Evolutionary conservation across 2,329 filamentous ascomycete species (phyloP).

Genomic region (Cercospora brassicicola): DNA sequence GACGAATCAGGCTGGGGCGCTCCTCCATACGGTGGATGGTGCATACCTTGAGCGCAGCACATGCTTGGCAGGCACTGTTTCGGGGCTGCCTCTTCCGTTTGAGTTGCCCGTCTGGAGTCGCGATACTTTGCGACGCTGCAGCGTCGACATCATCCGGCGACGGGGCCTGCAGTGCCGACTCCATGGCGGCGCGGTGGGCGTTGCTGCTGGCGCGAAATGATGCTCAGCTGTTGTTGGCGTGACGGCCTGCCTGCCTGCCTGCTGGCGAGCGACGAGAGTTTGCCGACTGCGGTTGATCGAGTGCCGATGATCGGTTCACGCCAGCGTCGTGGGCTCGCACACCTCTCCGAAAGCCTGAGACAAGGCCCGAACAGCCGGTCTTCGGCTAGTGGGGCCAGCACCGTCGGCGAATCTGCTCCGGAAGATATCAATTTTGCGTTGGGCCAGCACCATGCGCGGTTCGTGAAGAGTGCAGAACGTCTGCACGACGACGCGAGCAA

Average conservation of each 20-base stretch:
- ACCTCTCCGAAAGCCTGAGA: not conserved
- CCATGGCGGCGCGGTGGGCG: slow-evolving; percentile 1
- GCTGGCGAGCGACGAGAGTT: not conserved
- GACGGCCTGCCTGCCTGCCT: not conserved
- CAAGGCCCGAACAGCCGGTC: not conserved
- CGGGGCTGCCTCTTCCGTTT: slow-evolving; percentile 35
- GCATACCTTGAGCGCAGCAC: slow-evolving; percentile 33
- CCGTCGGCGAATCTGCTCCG: not conserved
- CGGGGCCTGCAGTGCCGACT: not conserved
- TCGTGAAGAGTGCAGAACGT: not conserved
- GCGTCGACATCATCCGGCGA: slow-evolving; percentile 3
- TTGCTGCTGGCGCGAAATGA: not conserved
- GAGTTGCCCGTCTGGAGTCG: slow-evolving; percentile 17
- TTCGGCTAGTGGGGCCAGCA: not conserved
- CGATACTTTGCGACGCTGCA: slow-evolving; percentile 1
- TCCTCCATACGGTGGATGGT: not conserved
- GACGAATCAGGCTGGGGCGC: slow-evolving; percentile 9
- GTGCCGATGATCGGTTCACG: not conserved
- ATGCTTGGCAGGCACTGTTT: slow-evolving; percentile 33
- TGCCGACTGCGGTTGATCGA: not conserved
- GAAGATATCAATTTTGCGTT: not conserved
- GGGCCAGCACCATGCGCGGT: not conserved
- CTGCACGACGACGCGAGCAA: not conserved
- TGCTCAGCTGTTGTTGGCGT: not conserved
- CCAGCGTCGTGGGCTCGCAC: not conserved